These are phyloP conservation scores for Clausena lansium DNA, from an alignment of 345 rosid genomes.

Conservation along the genomic window DNA sequence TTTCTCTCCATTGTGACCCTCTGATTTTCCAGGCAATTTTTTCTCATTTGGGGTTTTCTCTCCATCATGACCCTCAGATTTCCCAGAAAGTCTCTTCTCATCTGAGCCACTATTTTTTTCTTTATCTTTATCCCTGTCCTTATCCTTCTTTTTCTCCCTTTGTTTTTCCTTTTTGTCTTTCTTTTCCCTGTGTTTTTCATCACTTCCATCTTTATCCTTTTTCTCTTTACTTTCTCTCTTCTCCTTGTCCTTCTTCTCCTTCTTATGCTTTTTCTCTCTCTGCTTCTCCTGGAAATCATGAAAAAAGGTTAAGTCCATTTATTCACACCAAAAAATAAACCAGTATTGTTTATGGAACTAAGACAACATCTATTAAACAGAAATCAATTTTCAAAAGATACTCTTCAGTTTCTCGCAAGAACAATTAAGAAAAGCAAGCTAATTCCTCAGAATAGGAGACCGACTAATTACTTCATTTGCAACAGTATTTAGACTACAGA, in stretches of 20 bases:
- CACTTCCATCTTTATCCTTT: conserved; percentile 44
- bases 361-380: not conserved
- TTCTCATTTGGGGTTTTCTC: conserved; percentile 34
- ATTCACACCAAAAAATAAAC: not conserved
- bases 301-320: conserved; percentile 5
- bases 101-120: conserved; percentile 33
- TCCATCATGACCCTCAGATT: conserved; percentile 24
- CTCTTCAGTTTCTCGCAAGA: not conserved
- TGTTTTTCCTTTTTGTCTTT: conserved; percentile 48
- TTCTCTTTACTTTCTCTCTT: conserved; percentile 51
- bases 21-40: conserved; percentile 27
- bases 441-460: not conserved
- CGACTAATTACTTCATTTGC: not conserved
- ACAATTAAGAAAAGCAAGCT: not conserved
- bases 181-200: conserved; percentile 49
- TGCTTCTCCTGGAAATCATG: conserved; percentile 42
- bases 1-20: conserved; percentile 29
- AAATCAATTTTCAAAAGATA: not conserved
- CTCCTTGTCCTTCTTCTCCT: conserved; percentile 50
- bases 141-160: conserved; percentile 39
- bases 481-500: not conserved
- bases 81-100: conserved; percentile 29
- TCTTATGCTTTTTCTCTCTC: conserved; percentile 51
- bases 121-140: conserved; percentile 36
- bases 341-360: not conserved